These are phyloP conservation scores for Corymbia citriodora DNA, from an alignment of 441 rosid species.

Conservation along the genomic window DNA sequence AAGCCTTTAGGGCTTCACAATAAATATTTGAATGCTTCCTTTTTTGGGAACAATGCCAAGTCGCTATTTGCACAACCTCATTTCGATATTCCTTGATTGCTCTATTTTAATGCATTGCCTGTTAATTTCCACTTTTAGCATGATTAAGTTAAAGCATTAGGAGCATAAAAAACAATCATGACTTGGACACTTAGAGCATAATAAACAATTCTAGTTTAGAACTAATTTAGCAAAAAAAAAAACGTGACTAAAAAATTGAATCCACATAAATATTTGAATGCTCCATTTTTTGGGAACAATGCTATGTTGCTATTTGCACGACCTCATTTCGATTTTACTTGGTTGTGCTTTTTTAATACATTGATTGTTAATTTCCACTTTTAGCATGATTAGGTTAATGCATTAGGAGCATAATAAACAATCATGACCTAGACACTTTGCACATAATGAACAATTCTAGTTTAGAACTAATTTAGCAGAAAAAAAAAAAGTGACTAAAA, in stretches of 20 bases:
- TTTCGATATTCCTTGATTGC: neutral
- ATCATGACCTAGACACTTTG: accelerated
- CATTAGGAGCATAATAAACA: neutral
- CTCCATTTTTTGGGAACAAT: neutral
- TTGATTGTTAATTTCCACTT: neutral
- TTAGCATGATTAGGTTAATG: neutral
- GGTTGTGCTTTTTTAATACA: neutral
- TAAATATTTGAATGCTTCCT: too few relatives aligned
- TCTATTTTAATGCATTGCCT: neutral
- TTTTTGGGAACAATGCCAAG: neutral
- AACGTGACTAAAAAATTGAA: neutral
- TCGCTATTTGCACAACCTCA: accelerated
- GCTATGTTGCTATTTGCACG: accelerated
- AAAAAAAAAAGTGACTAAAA: too few relatives aligned
- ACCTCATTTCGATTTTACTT: neutral
- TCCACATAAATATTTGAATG: neutral
- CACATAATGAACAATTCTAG: too few relatives aligned
- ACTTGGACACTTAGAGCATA: neutral
- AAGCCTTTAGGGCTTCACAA: neutral
- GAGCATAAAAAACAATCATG: neutral
- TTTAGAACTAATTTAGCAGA: too few relatives aligned
- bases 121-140: neutral
- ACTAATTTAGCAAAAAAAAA: neutral
- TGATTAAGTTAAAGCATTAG: neutral
- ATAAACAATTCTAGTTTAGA: too few relatives aligned